Evolutionary conservation across 768 basidiomycete genomes (phyloP).

Genomic region (Macrolepiota fuliginosa): DNA sequence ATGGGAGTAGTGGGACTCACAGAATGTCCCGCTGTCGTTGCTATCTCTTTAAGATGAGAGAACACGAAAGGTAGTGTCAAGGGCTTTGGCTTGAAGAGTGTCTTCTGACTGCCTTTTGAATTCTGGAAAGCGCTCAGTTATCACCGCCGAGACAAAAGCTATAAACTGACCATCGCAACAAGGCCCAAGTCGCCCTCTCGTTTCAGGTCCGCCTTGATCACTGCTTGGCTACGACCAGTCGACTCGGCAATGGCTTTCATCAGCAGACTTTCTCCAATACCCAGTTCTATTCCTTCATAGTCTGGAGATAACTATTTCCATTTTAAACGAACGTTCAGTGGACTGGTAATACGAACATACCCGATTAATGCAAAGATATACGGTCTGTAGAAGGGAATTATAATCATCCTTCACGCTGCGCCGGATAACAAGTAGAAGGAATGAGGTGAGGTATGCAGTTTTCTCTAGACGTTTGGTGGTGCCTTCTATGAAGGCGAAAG

Average conservation of each 20-base stretch:
- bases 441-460: constrained; percentile 81
- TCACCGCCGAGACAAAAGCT: not conserved
- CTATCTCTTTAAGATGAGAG: constrained; percentile 87
- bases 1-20: constrained; percentile 35
- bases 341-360: constrained; percentile 41
- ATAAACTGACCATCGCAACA: constrained; percentile 80
- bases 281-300: constrained; percentile 92
- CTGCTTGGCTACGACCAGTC: constrained; percentile 80
- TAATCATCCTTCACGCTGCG: constrained; percentile 74
- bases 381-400: constrained; percentile 77
- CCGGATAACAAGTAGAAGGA: constrained; percentile 87
- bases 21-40: constrained; percentile 77
- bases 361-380: constrained; percentile 96
- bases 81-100: constrained; percentile 91
- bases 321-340: constrained; percentile 3
- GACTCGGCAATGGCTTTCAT: constrained; percentile 95
- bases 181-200: constrained; percentile 94
- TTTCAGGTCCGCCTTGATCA: constrained; percentile 90
- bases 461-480: constrained; percentile 97
- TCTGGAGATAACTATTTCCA: constrained; percentile 81
- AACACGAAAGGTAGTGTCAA: constrained; percentile 90
- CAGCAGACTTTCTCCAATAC: constrained; percentile 92
- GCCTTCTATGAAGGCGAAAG: constrained; percentile 85
- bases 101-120: constrained; percentile 91
- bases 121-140: constrained; percentile 45